Base-by-base conservation (phyloP, 2,329 filamentous ascomycete genomes). In the Pezizomycotina sp. region DNA sequence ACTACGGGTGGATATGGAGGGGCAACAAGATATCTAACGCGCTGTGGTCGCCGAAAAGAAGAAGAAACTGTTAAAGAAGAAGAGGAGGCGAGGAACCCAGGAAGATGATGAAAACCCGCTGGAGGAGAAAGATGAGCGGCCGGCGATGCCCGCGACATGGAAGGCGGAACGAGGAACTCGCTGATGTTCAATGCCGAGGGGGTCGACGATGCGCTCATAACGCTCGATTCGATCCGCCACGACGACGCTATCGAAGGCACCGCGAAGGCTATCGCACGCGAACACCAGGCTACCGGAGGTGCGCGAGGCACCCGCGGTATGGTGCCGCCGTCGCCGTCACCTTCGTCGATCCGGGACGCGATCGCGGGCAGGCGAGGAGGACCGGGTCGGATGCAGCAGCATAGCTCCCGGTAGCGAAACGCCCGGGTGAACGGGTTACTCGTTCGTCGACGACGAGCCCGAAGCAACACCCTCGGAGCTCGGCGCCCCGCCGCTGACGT, bases 371-470 rank as follows among this genome's bases (percentile, higher is more conserved):
- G 64, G 71, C 76, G 4, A 68, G 71, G 6, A 60, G 64, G 2
- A 67, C 64, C 6, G 69, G 74, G 15, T 70, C 71, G 8, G 74
- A 81, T 47, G 69, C 69, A 4, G 62, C 62, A 6, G n/a, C n/a
- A n/a, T n/a, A n/a, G 65, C 65, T 2, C 69, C 63, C 42, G 63
- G 64, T 1, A 77, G 75, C 10, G 68, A 66, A 56, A 95, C 86
- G 0, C 89, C 86, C 0, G 69, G 81, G 2, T 80, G 95, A 0
- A 92, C 91, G 46, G 89, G 89, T 1, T 98, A 93, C 55, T 71
- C 82, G 0, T 95, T 92, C 57, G 84, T 98, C 22, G 83, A 92
- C 48, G 82, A 91, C 38, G 78, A n/a, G 44, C 54, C 28, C 58
- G 62, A n/a, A 46, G 60, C 44, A 64, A 77, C 51, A 59, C 74